Percentiles rank a stretch among this genome's conserved stretches.
Conservation (phyloP, 2,329 filamentous ascomycete species). For the Plectosphaerella sp. region DNA sequence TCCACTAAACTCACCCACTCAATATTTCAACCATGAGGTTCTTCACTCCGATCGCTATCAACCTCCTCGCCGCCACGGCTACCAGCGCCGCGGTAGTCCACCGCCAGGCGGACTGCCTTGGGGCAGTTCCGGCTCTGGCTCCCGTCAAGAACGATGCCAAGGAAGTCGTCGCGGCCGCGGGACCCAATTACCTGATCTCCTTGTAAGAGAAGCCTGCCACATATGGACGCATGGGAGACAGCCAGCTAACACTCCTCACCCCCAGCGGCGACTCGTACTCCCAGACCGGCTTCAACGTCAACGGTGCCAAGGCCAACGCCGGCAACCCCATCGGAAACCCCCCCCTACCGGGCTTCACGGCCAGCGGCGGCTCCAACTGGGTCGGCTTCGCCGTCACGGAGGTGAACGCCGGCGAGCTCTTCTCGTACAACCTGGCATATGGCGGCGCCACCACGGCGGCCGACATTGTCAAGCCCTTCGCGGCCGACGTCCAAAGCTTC, state of each 20-base stretch:
- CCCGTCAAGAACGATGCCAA: neutral
- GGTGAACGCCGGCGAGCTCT: conserved; percentile 34
- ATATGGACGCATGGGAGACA: neutral
- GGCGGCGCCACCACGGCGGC: conserved; percentile 47
- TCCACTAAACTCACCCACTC: too few species aligned
- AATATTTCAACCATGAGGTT: too few species aligned
- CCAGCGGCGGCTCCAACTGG: conserved; percentile 43
- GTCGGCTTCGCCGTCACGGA: conserved; percentile 37
- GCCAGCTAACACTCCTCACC: neutral
- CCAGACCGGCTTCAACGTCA: conserved; percentile 51
- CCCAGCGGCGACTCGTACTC: conserved; percentile 55
- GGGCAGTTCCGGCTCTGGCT: neutral
- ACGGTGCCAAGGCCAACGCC: conserved; percentile 40
- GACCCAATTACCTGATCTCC: conserved; percentile 31
- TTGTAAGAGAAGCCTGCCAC: conserved; percentile 23
- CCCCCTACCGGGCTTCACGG: conserved; percentile 41
- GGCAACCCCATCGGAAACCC: conserved; percentile 60
- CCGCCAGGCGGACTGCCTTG: neutral
- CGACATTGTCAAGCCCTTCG: conserved; percentile 42
- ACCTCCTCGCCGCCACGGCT: too few species aligned
- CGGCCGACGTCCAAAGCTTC: conserved; percentile 41
- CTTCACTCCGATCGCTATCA: too few species aligned
- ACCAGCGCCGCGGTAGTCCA: too few species aligned
- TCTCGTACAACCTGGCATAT: conserved; percentile 46
- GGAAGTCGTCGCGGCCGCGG: neutral